Base-by-base conservation (phyloP, 2,329 filamentous ascomycete genomes). In the Beauveria sp. region DNA sequence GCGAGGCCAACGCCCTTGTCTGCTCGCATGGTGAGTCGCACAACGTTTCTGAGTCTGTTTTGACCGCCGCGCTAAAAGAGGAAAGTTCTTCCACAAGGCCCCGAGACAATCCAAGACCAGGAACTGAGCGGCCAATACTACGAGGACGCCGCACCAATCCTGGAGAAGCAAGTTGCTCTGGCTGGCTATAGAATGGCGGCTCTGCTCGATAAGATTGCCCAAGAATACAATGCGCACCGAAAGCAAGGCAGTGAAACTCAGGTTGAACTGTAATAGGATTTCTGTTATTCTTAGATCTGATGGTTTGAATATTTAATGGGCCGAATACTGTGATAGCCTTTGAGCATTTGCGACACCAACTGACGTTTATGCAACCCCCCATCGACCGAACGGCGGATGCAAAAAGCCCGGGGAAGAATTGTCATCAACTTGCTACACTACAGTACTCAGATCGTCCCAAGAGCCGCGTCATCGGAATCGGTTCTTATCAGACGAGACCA, bases 131-230 rank as follows among this genome's bases (percentile, higher is more conserved):
- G 82, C 0, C 78, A 80, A 40, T 90, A 90, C 72, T 89, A 84
- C 67, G 77, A 84, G 38, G 79, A 78, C 38, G 86, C 86, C 2
- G 82, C 81, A n/a, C 83, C 81, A 22, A 81, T 86, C 62, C 78
- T 90, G 51, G 85, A 90, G 72, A 70, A 82, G 63, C 84, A 88
- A 70, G 78, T 91, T 63, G 88, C 87, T 8, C 83, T 82, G 65
- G 88, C 85, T 4, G 88, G 88, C 12, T 88, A 85, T 70, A 80
- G 88, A 54, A 78, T 91, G 70, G 88, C 84, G 2, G 81, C 80
- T 22, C 90, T 85, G 85, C 73, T 90, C 63, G 86, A 89, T 68
- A 74, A 80, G 66, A 85, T 89, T 67, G 83, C 77, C 9, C 73
- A 77, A n/a, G 69, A 67, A 28, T 74, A 70, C 64, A 62, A 67